Base-by-base conservation (phyloP, 441 rosid species). In the Viola pubescens region DNA sequence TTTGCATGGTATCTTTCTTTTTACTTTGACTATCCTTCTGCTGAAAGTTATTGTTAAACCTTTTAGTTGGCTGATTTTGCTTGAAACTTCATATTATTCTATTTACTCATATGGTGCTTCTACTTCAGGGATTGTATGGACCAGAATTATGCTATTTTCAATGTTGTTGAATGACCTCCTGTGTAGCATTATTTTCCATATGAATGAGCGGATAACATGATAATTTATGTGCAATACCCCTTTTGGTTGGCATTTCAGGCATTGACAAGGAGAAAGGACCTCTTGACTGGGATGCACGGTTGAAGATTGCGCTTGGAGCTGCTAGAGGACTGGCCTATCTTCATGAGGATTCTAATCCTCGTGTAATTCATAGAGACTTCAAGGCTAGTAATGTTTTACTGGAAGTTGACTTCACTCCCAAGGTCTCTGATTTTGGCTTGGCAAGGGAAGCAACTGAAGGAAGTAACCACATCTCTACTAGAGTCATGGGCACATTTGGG, bases 401-500 rank as follows among this genome's bases (percentile, higher is more conserved):
- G 58, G 92, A 89, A 71, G 81, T 78, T 57, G 94, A 92, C 74
- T 92, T 87, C 79, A 92, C 94, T 42, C 92, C 98, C 9, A 92
- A 89, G 80, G 98, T 92, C 67, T 92, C 98, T 48, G 98, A 92
- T 79, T 92, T 92, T 67, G 98, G 98, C 67, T 70, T 92, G 77
- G 98, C 98, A 3, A 89, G 89, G 75, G 97, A 87, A 84, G 98
- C 98, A 54, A 87, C 97, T 1, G 98, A 86, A 83, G 98, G 97
- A 70, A 89, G 94, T 70, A 82, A 85, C 56, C 98, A 89, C 73
- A 83, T 92, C 59, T 89, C 97, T 56, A 92, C 98, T 40, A 81
- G 96, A 47, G 98, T 92, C 72, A 92, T 92, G 97, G 98, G 98
- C 41, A 92, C 98, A 69, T 92, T 92, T 52, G 98, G 98, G 98